Conservation (phyloP, 805 yeast species). For the Candida insectalens region DNA sequence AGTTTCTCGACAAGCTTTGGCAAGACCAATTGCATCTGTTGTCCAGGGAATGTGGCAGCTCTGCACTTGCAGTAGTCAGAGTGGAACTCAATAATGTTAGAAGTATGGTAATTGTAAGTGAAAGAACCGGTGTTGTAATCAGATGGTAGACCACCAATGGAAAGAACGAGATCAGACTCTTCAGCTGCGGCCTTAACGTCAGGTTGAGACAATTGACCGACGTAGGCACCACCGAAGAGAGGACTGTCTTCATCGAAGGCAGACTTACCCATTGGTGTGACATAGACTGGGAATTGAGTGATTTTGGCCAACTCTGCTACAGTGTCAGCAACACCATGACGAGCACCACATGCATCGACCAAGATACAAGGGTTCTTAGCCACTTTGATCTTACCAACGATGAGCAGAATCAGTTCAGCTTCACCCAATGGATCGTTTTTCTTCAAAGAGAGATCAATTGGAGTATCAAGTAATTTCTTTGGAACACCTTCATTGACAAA, state of each 20-base stretch:
- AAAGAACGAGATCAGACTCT: slow-evolving; percentile 61
- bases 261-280: slow-evolving; percentile 89
- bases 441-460: slow-evolving; percentile 50
- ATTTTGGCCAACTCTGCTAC: slow-evolving; percentile 50
- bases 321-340: slow-evolving; percentile 63
- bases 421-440: slow-evolving; percentile 55
- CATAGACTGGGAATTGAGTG: slow-evolving; percentile 74
- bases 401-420: slow-evolving; percentile 46
- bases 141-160: slow-evolving; percentile 76
- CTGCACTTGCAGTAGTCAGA: slow-evolving; percentile 65
- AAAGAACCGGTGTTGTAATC: slow-evolving; percentile 89
- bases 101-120: slow-evolving; percentile 66
- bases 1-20: slow-evolving; percentile 31
- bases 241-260: slow-evolving; percentile 62
- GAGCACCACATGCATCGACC: slow-evolving; percentile 80
- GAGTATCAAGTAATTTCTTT: slow-evolving; percentile 45
- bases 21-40: slow-evolving; percentile 56
- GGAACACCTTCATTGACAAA: slow-evolving; percentile 59
- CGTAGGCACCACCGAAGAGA: slow-evolving; percentile 78
- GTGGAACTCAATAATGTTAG: slow-evolving; percentile 70
- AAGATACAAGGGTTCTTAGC: slow-evolving; percentile 67
- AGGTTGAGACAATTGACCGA: slow-evolving; percentile 70
- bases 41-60: slow-evolving; percentile 62
- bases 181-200: slow-evolving; percentile 67
- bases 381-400: slow-evolving; percentile 39